Evolutionary conservation across 225 moss, liverwort and hornwort genomes (phyloP).

Genomic region (Thuidium tamariscinum): DNA sequence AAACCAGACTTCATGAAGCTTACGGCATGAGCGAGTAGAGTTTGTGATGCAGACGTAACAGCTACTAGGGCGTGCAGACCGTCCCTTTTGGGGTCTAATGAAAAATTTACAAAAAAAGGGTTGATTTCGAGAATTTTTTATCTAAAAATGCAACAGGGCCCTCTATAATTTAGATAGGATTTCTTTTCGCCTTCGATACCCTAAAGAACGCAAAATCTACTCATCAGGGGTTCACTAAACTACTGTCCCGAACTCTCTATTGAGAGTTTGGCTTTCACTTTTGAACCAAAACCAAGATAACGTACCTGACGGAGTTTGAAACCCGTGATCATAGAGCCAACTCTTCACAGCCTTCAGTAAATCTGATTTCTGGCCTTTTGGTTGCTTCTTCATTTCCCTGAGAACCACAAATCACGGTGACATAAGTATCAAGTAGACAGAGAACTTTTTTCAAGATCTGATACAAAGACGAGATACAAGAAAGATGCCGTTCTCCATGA

Average conservation of each 20-base stretch:
- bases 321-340: conserved; percentile 53
- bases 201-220: background rate
- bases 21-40: background rate
- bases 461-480: background rate
- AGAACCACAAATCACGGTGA: background rate
- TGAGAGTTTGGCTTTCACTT: background rate
- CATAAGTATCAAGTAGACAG: background rate
- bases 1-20: background rate
- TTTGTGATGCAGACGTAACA: background rate
- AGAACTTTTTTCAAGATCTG: background rate
- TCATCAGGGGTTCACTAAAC: background rate
- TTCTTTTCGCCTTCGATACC: background rate
- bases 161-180: background rate
- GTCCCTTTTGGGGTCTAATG: background rate
- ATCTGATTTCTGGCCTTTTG: conserved; percentile 69
- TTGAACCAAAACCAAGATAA: background rate
- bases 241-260: background rate
- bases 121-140: background rate
- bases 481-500: background rate
- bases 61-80: background rate
- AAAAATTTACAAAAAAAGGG: background rate
- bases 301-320: conserved; percentile 6
- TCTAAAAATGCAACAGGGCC: background rate
- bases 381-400: conserved; percentile 61
- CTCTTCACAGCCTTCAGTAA: conserved; percentile 56